phyloP scores from a whole-genome alignment of 768 basidiomycete species.

The Solioccasus polychromus region DNA sequence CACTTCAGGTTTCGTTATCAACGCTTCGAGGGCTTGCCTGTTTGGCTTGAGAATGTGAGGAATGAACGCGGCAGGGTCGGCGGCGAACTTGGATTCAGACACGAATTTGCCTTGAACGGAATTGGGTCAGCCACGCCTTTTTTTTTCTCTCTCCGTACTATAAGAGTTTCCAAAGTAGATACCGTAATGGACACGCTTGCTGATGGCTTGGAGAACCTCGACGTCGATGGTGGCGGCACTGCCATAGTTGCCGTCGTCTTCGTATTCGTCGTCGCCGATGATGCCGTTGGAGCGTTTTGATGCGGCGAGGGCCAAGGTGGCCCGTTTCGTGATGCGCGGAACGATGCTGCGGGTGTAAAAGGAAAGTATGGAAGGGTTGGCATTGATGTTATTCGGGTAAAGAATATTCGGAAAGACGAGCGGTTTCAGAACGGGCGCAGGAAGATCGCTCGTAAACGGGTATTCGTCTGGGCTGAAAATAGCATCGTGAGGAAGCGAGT shows the following conservation, averaged over 20 bases:
- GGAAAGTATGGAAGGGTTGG: slow-evolving; percentile 78
- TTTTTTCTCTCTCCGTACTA: too few relatives aligned
- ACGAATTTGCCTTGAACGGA: slow-evolving; percentile 96
- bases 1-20: slow-evolving; percentile 98
- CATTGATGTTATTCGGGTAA: slow-evolving; percentile 77
- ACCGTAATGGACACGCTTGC: slow-evolving; percentile 98
- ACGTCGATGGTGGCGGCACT: slow-evolving; percentile 93
- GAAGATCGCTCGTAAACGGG: slow-evolving; percentile 84
- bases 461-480: slow-evolving; percentile 89
- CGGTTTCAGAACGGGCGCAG: slow-evolving; percentile 74
- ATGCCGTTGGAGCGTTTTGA: slow-evolving; percentile 67
- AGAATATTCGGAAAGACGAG: slow-evolving; percentile 75
- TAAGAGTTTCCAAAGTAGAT: too few relatives aligned
- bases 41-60: slow-evolving; percentile 87
- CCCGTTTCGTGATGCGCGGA: slow-evolving; percentile 78
- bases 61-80: slow-evolving; percentile 82
- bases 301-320: slow-evolving; percentile 64
- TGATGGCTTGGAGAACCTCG: slow-evolving; percentile 96
- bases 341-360: slow-evolving; percentile 91
- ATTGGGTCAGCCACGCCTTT: too few relatives aligned
- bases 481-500: background rate
- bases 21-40: slow-evolving; percentile 67
- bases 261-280: slow-evolving; percentile 62
- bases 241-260: slow-evolving; percentile 98
- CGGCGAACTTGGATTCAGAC: slow-evolving; percentile 94